Percentiles rank a stretch among this genome's conserved stretches.
phyloP scores from a whole-genome alignment of 768 basidiomycete genomes.

The Mycena olivaceomarginata region DNA sequence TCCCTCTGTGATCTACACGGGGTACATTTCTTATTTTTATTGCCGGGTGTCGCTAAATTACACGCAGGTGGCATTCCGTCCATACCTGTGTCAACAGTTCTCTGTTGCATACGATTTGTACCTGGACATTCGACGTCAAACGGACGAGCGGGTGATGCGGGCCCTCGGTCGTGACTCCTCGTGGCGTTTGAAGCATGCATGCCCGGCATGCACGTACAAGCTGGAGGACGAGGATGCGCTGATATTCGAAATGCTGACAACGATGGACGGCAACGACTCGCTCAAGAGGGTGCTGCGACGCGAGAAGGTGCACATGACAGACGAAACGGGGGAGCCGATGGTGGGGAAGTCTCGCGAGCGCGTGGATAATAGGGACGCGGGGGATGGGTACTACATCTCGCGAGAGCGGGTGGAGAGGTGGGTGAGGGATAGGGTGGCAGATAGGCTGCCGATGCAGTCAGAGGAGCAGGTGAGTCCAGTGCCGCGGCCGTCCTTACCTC shows the following conservation, averaged over 20 bases:
- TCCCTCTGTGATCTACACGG: not conserved
- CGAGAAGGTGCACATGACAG: not conserved
- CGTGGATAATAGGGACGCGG: slow-evolving; percentile 22
- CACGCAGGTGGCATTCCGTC: not conserved
- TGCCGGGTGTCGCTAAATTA: slow-evolving; percentile 20
- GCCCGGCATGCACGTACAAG: slow-evolving; percentile 49
- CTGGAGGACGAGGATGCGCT: slow-evolving; percentile 45
- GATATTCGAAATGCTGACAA: slow-evolving; percentile 41
- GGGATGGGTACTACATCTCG: slow-evolving; percentile 27
- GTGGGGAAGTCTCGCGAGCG: slow-evolving; percentile 10
- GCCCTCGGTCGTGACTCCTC: not conserved
- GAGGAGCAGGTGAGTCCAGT: not conserved
- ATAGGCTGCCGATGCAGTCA: not conserved
- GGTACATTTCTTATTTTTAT: slow-evolving; percentile 11
- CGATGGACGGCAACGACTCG: slow-evolving; percentile 29
- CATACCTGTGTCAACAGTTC: too few relatives aligned
- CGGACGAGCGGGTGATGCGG: too few relatives aligned
- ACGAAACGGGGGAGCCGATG: not conserved
- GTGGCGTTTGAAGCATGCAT: slow-evolving; percentile 50
- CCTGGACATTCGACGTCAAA: too few relatives aligned
- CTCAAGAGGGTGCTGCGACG: slow-evolving; percentile 39
- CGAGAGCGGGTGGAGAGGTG: slow-evolving; percentile 39
- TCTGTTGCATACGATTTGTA: too few relatives aligned
- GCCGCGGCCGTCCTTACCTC: too few relatives aligned
- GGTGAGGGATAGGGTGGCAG: not conserved